A percentile compares a stretch with the other conserved stretches of the same genome.
Evolutionary conservation across 2,329 filamentous ascomycete genomes (phyloP).

Genomic region (Rhynchosporium agropyri): DNA sequence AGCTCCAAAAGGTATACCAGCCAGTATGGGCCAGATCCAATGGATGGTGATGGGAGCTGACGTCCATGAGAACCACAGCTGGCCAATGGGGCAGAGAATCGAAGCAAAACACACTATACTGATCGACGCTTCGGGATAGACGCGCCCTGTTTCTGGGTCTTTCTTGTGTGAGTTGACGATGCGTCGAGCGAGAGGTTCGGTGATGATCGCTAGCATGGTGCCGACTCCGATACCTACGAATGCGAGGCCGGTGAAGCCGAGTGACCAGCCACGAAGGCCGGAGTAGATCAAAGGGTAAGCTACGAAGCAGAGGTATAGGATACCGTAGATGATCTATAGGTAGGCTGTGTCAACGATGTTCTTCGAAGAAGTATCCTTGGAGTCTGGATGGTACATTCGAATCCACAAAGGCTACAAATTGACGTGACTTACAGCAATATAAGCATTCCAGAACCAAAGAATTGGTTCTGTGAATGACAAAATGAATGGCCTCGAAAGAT

Average conservation of each 20-base stretch:
- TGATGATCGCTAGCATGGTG: conserved; percentile 60
- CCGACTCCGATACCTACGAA: conserved; percentile 74
- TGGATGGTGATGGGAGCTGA: conserved; percentile 76
- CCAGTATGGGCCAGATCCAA: conserved; percentile 78
- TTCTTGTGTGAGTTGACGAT: conserved; percentile 76
- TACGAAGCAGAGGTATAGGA: conserved; percentile 88
- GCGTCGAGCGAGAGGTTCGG: conserved; percentile 72
- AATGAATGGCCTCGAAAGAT: conserved; percentile 75
- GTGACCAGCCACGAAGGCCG: conserved; percentile 72
- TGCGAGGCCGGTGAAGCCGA: conserved; percentile 73
- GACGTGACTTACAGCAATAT: conserved; percentile 54
- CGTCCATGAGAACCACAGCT: conserved; percentile 89
- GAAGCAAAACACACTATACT: conserved; percentile 78
- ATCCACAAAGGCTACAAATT: background rate
- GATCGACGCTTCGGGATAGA: conserved; percentile 78
- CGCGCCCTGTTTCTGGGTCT: conserved; percentile 74
- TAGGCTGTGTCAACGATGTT: background rate
- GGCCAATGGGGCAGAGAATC: conserved; percentile 72
- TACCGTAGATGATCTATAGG: conserved; percentile 70
- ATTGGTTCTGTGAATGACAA: conserved; percentile 84
- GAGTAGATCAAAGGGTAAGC: conserved; percentile 86
- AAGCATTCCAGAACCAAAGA: conserved; percentile 68
- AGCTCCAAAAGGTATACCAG: conserved; percentile 76
- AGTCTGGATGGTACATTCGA: too few relatives aligned
- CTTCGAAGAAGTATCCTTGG: background rate